Base-by-base conservation (phyloP, 2,329 filamentous ascomycete genomes). In the Biscogniauxia sp. region DNA sequence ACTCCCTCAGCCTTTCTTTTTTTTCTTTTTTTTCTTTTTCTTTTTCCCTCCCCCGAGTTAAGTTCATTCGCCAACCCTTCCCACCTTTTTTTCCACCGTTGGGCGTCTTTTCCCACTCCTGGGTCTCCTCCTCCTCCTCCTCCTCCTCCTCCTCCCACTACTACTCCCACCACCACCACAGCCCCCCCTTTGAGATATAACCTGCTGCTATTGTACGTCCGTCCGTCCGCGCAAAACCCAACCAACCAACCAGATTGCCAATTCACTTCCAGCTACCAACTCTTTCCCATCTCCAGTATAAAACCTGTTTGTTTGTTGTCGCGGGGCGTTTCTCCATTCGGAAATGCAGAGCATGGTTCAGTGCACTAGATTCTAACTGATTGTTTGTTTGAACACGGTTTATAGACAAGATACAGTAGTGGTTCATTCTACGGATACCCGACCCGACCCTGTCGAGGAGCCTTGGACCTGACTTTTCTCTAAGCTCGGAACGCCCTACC, bases 351-450 rank as follows among this genome's bases (percentile, higher is more conserved):
- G 7, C 23, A 25, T 53, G 17, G 17, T 20, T 51, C 15, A 51
- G 5, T 13, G 23, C 5, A 51, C 11, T 20, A 20, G 13, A 32
- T 5, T 15, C n/a, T 25, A 51, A 51, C 19, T 20, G 8, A 25
- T 51, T 51, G 50, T 20, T 54, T 54, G 26, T 41, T 32, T 37
- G 53, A 54, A 26, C 52, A 28, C 25, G 23, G 28, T 28, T 28
- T 28, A 53, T 53, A 20, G 17, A 26, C 25, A 32, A 28, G 13
- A 25, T 3, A 19, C 28, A 55, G 54, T 51, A 20, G 50, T 20
- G 45, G 37, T 50, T 55, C 37, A 25, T 55, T 50, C 23, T 37
- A 20, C 37, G 32, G 54, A 55, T 50, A 55, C 20, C 32, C 54
- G 54, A 49, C 54, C 37, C 7, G 28, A 20, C 13, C 8, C 8